These are phyloP conservation scores for Rhododendron molle DNA, from an alignment of 148 eudicot genomes.

Conservation along the genomic window DNA sequence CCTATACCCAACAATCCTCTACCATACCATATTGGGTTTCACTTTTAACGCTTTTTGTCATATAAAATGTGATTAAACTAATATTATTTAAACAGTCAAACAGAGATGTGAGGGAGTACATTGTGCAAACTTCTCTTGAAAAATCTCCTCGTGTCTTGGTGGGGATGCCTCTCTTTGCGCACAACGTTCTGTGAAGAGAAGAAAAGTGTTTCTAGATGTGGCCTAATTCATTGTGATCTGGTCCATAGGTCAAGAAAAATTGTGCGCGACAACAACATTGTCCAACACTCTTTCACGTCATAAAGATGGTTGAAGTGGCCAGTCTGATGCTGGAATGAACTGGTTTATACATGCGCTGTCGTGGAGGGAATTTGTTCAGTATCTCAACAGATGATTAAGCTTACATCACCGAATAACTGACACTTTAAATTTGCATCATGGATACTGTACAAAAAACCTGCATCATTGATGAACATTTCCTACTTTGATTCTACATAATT, in stretches of 20 bases:
- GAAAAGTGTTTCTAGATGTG: conserved; percentile 53
- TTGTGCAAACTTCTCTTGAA: conserved; percentile 90
- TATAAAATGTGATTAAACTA: too few relatives aligned
- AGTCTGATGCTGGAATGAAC: conserved; percentile 55
- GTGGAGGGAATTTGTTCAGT: conserved; percentile 98
- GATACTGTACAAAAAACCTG: too few relatives aligned
- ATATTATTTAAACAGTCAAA: too few relatives aligned
- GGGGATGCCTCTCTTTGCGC: conserved; percentile 91
- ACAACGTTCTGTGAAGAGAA: conserved; percentile 22
- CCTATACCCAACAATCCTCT: too few relatives aligned
- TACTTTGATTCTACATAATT: too few relatives aligned
- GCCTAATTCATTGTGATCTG: not conserved
- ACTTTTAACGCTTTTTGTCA: too few relatives aligned
- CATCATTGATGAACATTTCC: too few relatives aligned
- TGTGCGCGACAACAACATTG: not conserved
- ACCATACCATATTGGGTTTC: too few relatives aligned
- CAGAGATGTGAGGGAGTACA: conserved; percentile 40
- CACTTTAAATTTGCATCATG: too few relatives aligned
- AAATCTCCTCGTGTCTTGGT: conserved; percentile 93
- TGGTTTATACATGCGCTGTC: conserved; percentile 88
- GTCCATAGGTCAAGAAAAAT: not conserved
- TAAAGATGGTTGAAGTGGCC: conserved; percentile 58
- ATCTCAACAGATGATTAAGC: too few relatives aligned
- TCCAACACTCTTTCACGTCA: not conserved
- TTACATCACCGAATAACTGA: too few relatives aligned